phyloP scores from a whole-genome alignment of 768 basidiomycete species.

The Pulveroboletus sp. region DNA sequence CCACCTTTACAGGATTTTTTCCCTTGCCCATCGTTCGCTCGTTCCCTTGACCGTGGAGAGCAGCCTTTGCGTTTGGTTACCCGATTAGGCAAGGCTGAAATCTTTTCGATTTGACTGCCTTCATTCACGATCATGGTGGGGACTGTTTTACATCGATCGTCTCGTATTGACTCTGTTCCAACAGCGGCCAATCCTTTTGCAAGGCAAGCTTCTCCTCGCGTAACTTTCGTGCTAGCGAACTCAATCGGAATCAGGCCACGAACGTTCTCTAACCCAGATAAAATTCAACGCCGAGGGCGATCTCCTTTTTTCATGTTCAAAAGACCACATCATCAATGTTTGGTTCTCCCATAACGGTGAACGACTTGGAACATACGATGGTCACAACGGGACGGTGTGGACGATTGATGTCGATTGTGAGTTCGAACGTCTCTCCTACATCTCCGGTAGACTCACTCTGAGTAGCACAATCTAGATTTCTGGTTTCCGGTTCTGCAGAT shows the following conservation, averaged over 20 bases:
- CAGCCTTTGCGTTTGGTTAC: too few species aligned
- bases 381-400: slow-evolving; percentile 96
- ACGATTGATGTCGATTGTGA: slow-evolving; percentile 93
- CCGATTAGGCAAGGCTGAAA: slow-evolving; percentile 24
- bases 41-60: too few species aligned
- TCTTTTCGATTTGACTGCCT: slow-evolving; percentile 15
- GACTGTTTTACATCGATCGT: neutral
- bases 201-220: slow-evolving; percentile 39
- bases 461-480: slow-evolving; percentile 74
- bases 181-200: slow-evolving; percentile 71
- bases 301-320: slow-evolving; percentile 91
- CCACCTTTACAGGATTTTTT: neutral
- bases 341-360: slow-evolving; percentile 99
- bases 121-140: slow-evolving; percentile 16
- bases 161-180: neutral
- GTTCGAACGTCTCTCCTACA: slow-evolving; percentile 28
- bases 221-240: slow-evolving; percentile 2
- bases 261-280: slow-evolving; percentile 95
- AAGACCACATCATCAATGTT: slow-evolving; percentile 92
- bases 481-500: slow-evolving; percentile 92
- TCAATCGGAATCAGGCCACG: slow-evolving; percentile 64
- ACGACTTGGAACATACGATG: slow-evolving; percentile 92
- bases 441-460: neutral
- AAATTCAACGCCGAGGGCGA: slow-evolving; percentile 97
- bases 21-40: slow-evolving; percentile 13